phyloP scores from a whole-genome alignment of 208 protist species.

The Wallacemonas rigidus region DNA sequence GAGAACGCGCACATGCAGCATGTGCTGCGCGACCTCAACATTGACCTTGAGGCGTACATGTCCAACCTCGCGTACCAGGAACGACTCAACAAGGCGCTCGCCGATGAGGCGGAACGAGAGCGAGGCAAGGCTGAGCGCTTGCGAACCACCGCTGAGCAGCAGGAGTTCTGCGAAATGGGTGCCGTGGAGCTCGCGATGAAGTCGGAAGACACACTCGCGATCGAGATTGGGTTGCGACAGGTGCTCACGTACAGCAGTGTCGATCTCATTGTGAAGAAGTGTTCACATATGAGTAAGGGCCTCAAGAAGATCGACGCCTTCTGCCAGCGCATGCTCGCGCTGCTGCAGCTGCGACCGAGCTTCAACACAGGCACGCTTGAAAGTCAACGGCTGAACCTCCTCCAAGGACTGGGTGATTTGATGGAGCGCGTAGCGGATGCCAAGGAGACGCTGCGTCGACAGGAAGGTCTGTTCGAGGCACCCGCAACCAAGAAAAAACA shows the following conservation, averaged over 20 bases:
- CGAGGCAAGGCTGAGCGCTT: constrained; percentile 26
- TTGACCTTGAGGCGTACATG: constrained; percentile 36
- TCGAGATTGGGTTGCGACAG: constrained; percentile 25
- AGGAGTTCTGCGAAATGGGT: constrained; percentile 60
- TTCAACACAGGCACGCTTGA: constrained; percentile 56
- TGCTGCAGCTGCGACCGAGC: constrained; percentile 25
- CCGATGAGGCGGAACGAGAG: constrained; percentile 25
- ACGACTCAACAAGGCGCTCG: constrained; percentile 18
- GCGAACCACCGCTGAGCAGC: constrained; percentile 34
- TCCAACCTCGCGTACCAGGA: constrained; percentile 21
- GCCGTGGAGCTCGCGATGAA: constrained; percentile 42
- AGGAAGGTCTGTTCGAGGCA: constrained; percentile 4
- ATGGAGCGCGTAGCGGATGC: constrained; percentile 18
- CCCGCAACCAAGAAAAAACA: not conserved
- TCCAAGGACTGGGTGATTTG: constrained; percentile 27
- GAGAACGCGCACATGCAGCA: constrained; percentile 39
- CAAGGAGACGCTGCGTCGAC: constrained; percentile 23
- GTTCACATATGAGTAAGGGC: constrained; percentile 15
- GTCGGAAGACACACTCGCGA: constrained; percentile 29
- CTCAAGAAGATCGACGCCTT: constrained; percentile 29
- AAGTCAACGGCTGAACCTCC: constrained; percentile 39
- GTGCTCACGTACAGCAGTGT: constrained; percentile 26
- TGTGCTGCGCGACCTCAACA: constrained; percentile 37
- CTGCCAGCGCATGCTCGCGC: constrained; percentile 15
- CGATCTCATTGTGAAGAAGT: constrained; percentile 36